These are phyloP conservation scores for Calamus simplicifolius DNA, from an alignment of 176 grass and related monocot species.

Conservation along the genomic window DNA sequence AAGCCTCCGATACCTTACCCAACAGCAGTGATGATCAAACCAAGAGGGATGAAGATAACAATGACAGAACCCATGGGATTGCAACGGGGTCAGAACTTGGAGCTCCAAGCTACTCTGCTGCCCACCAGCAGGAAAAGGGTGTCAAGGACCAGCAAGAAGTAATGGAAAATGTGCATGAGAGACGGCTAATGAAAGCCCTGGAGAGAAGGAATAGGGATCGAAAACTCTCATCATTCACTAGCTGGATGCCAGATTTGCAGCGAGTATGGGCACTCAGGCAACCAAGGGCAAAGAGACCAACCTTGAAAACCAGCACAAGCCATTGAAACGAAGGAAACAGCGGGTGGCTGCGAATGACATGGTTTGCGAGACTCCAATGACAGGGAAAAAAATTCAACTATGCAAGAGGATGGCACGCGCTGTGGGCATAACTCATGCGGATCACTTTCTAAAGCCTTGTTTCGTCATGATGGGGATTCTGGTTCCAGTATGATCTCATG, in stretches of 20 bases:
- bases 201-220: conserved; percentile 63
- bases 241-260: conserved; percentile 73
- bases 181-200: conserved; percentile 38
- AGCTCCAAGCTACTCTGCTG: background rate
- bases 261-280: conserved; percentile 77
- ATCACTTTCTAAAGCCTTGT: conserved; percentile 56
- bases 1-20: conserved; percentile 47
- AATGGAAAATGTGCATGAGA: conserved; percentile 19
- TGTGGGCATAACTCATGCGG: conserved; percentile 4
- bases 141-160: background rate
- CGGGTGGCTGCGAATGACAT: conserved; percentile 25
- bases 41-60: conserved; percentile 1
- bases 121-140: background rate
- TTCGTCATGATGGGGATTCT: conserved; percentile 30
- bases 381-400: conserved; percentile 4
- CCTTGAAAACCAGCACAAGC: background rate
- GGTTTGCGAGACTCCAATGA: conserved; percentile 76
- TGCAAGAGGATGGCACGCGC: background rate
- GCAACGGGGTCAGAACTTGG: background rate
- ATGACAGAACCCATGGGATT: background rate
- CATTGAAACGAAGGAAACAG: conserved; percentile 42
- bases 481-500: conserved; percentile 29
- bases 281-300: conserved; percentile 36
- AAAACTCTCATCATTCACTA: conserved; percentile 74
- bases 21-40: conserved; percentile 58